Conservation (phyloP, 2,329 filamentous ascomycete genomes). For the Hypoxylon sp. region DNA sequence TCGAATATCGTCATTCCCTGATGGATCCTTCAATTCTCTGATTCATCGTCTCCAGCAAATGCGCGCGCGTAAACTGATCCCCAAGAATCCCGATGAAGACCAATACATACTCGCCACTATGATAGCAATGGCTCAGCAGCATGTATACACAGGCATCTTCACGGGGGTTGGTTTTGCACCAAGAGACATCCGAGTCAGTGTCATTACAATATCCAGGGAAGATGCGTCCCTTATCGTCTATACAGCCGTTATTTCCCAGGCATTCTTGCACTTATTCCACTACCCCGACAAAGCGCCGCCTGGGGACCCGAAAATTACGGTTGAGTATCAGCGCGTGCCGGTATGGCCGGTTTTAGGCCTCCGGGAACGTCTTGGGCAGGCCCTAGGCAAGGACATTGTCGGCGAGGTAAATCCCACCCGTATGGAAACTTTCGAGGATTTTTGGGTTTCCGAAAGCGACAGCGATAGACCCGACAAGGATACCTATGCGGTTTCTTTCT, state of each 20-base stretch:
- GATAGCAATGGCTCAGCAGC: slow-evolving; percentile 67
- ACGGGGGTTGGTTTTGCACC: slow-evolving; percentile 42
- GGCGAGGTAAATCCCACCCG: slow-evolving; percentile 56
- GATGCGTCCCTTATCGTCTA: slow-evolving; percentile 66
- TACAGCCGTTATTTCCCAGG: slow-evolving; percentile 60
- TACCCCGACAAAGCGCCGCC: slow-evolving; percentile 57
- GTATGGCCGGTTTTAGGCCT: slow-evolving; percentile 68
- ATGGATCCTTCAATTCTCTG: slow-evolving; percentile 57
- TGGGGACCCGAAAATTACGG: slow-evolving; percentile 54
- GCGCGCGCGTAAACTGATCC: slow-evolving; percentile 61
- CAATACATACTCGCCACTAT: slow-evolving; percentile 64
- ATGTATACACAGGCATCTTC: slow-evolving; percentile 58
- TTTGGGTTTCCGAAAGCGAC: slow-evolving; percentile 30
- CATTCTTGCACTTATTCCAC: slow-evolving; percentile 64
- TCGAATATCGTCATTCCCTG: slow-evolving; percentile 58
- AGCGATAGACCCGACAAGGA: not conserved
- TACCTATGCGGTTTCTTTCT: not conserved
- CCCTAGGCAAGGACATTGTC: slow-evolving; percentile 63
- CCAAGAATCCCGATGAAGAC: slow-evolving; percentile 63
- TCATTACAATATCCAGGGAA: slow-evolving; percentile 62
- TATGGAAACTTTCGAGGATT: slow-evolving; percentile 61
- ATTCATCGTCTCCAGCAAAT: slow-evolving; percentile 61
- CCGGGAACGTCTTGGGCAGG: slow-evolving; percentile 65
- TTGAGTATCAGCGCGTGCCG: slow-evolving; percentile 62
- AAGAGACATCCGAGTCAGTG: slow-evolving; percentile 61